Evolutionary conservation across 2,329 filamentous ascomycete species (phyloP), one percentile per base, ranked within the genome.

Genomic region (Sporothrix phasma): DNA sequence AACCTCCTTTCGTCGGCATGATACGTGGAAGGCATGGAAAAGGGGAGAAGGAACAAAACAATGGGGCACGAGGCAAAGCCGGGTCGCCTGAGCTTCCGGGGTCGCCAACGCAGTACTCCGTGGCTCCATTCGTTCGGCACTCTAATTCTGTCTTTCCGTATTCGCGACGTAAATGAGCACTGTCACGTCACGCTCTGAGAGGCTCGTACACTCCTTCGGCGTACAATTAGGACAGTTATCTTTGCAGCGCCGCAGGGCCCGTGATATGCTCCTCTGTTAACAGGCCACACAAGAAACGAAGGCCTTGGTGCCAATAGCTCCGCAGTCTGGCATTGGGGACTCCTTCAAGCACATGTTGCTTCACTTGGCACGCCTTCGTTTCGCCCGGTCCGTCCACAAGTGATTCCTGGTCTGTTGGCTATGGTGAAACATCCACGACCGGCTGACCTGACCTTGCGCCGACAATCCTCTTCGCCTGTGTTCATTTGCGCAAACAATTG

Each of bases 401-500:
- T 11, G 51, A 56, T 24, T 19, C 13, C 24, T 24, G 31, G 11
- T 8, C 13, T 56, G 51, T 8, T 43, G 51, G 31, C 54, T n/a
- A 19, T 58, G 54, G 39, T 43, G 54, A 43, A 58, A 58, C 51
- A 56, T n/a, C 51, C 51, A 56, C 26, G 47, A 11, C n/a, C n/a
- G n/a, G n/a, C n/a, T 29, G 39, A 19, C 11, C 31, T 39, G 51
- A 56, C 31, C 31, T 39, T 24, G 51, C 29, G 6, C 26, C 47
- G 22, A 15, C 17, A 5, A 43, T 24, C 10, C 15, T 17, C 19
- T 7, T 39, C 24, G 5, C 17, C 19, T 43, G 15, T 43, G 6
- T 41, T 43, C 17, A 17, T 5, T 1, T 37, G 3, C 34, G 7
- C 3, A 13, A 37, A 15, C 34, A 7, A 19, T 34, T 34, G 10